Evolutionary conservation across 768 basidiomycete genomes (phyloP).

Genomic region (Russula emetica): DNA sequence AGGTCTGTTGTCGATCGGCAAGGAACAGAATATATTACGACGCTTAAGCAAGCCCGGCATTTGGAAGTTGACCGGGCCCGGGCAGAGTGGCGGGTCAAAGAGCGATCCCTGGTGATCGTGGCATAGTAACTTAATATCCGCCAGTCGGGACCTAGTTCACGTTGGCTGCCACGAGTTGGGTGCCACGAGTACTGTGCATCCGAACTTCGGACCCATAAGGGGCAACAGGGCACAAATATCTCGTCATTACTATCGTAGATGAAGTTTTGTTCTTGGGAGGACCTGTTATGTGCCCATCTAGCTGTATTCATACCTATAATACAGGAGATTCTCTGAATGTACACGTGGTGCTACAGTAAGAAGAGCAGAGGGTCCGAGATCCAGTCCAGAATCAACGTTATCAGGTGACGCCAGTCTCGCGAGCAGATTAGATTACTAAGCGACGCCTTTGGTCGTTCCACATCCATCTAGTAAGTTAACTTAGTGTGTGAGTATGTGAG

Average conservation of each 20-base stretch:
- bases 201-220: neutral
- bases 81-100: slow-evolving; percentile 65
- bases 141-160: neutral
- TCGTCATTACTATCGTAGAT: neutral
- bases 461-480: too few species aligned
- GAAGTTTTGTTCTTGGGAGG: neutral
- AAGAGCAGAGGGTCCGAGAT: neutral
- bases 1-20: slow-evolving; percentile 27
- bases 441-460: too few species aligned
- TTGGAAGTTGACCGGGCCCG: slow-evolving; percentile 58
- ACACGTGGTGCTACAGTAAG: neutral
- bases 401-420: too few species aligned
- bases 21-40: slow-evolving; percentile 37
- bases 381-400: too few species aligned
- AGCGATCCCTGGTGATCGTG: slow-evolving; percentile 46
- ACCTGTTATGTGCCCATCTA: neutral
- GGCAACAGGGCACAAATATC: neutral
- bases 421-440: too few species aligned
- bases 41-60: slow-evolving; percentile 53
- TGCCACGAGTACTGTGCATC: neutral
- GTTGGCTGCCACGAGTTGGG: neutral
- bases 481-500: too few species aligned
- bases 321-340: neutral
- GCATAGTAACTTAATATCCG: slow-evolving; percentile 33
- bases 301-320: neutral